Conservation (phyloP, 1,139 yeast species). For the Taphrina flavorubra region DNA sequence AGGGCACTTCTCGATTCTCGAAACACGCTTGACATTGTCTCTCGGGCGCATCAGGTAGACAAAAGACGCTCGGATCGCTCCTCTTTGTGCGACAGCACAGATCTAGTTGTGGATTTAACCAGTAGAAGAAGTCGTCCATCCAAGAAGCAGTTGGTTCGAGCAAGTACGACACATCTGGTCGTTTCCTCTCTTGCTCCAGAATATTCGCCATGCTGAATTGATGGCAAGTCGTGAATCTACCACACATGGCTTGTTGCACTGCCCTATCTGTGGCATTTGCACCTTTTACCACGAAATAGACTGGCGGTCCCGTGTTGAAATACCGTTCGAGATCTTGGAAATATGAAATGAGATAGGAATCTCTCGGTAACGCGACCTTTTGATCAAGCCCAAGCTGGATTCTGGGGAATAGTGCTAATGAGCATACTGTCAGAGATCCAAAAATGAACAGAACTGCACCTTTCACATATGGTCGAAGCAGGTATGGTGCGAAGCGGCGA, state of each 20-base stretch:
- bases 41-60: slow-evolving; percentile 71
- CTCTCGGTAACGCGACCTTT: slow-evolving; percentile 80
- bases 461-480: slow-evolving; percentile 59
- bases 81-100: slow-evolving; percentile 76
- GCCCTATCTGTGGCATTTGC: slow-evolving; percentile 65
- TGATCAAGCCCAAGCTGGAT: slow-evolving; percentile 85
- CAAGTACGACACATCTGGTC: slow-evolving; percentile 68
- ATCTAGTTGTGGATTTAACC: slow-evolving; percentile 84
- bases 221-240: slow-evolving; percentile 83
- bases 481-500: slow-evolving; percentile 62
- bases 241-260: slow-evolving; percentile 79
- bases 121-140: slow-evolving; percentile 87
- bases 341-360: slow-evolving; percentile 78
- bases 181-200: slow-evolving; percentile 81
- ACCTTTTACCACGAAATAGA: slow-evolving; percentile 76
- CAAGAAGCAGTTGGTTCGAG: slow-evolving; percentile 86
- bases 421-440: slow-evolving; percentile 66
- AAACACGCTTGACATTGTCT: slow-evolving; percentile 77
- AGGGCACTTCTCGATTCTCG: slow-evolving; percentile 61
- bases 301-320: slow-evolving; percentile 88
- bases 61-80: slow-evolving; percentile 55
- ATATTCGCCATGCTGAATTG: slow-evolving; percentile 78
- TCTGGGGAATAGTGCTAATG: slow-evolving; percentile 70
- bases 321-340: slow-evolving; percentile 75
- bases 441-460: slow-evolving; percentile 63